phyloP scores from a whole-genome alignment of 139 green algal genomes.

The Closterium sp. region DNA sequence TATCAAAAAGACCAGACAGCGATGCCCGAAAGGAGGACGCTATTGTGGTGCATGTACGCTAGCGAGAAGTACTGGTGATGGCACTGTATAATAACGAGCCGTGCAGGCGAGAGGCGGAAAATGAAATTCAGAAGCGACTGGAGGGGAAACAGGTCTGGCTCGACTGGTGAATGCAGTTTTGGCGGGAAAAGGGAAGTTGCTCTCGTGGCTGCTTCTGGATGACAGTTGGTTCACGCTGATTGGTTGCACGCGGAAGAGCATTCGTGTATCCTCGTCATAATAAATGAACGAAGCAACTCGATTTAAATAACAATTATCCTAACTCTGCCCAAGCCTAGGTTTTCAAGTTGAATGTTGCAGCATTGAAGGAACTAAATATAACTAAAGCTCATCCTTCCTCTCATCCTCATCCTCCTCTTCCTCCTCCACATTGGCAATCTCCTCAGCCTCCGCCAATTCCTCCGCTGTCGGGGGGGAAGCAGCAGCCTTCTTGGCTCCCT shows the following conservation, averaged over 20 bases:
- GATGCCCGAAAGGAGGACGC: background rate
- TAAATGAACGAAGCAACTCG: background rate
- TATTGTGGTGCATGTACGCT: no score
- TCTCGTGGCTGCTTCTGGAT: background rate
- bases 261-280: background rate
- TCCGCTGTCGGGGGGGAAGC: background rate
- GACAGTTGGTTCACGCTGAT: background rate
- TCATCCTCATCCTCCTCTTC: background rate
- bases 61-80: no score
- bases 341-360: background rate
- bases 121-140: no score
- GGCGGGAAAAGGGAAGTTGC: background rate
- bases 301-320: background rate
- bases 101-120: no score
- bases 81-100: no score
- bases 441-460: background rate
- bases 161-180: no score
- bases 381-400: background rate
- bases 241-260: background rate
- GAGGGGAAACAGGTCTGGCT: no score
- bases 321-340: background rate
- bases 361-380: no score
- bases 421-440: background rate
- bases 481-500: background rate
- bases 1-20: background rate